These are phyloP conservation scores for Ophiocordyceps camponoti-rufipedis DNA, from an alignment of 2,329 filamentous ascomycete genomes.

Conservation along the genomic window DNA sequence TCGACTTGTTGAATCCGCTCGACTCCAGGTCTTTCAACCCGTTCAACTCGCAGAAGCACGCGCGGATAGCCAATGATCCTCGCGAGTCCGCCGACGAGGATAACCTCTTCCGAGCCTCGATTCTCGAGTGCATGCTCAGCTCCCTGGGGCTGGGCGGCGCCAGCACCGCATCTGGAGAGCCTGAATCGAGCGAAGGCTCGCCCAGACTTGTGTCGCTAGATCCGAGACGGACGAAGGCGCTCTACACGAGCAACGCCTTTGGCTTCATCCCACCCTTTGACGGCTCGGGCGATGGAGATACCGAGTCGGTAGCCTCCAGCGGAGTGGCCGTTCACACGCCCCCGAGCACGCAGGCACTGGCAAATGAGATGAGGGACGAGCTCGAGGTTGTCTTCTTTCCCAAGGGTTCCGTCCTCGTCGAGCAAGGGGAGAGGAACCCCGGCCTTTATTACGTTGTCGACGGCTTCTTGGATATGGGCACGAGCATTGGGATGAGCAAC, in stretches of 20 bases:
- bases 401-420: slow-evolving; percentile 81
- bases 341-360: slow-evolving; percentile 46
- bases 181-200: slow-evolving; percentile 66
- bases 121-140: slow-evolving; percentile 91
- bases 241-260: slow-evolving; percentile 60
- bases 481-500: slow-evolving; percentile 62
- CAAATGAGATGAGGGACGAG: slow-evolving; percentile 73
- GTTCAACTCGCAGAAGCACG: slow-evolving; percentile 32
- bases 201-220: slow-evolving; percentile 75
- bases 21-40: slow-evolving; percentile 35
- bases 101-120: slow-evolving; percentile 69
- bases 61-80: slow-evolving; percentile 38
- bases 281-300: slow-evolving; percentile 55
- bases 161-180: slow-evolving; percentile 45
- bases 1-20: slow-evolving; percentile 24
- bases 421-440: slow-evolving; percentile 92
- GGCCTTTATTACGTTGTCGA: slow-evolving; percentile 96
- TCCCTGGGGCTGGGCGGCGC: slow-evolving; percentile 65
- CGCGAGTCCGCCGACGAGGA: slow-evolving; percentile 81
- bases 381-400: slow-evolving; percentile 96
- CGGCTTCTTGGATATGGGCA: slow-evolving; percentile 85
- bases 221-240: slow-evolving; percentile 57
- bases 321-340: slow-evolving; percentile 41
- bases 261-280: slow-evolving; percentile 80
- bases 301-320: slow-evolving; percentile 65